Base-by-base conservation (phyloP, 2,329 filamentous ascomycete genomes). In the Scortechinia acanthostroma region DNA sequence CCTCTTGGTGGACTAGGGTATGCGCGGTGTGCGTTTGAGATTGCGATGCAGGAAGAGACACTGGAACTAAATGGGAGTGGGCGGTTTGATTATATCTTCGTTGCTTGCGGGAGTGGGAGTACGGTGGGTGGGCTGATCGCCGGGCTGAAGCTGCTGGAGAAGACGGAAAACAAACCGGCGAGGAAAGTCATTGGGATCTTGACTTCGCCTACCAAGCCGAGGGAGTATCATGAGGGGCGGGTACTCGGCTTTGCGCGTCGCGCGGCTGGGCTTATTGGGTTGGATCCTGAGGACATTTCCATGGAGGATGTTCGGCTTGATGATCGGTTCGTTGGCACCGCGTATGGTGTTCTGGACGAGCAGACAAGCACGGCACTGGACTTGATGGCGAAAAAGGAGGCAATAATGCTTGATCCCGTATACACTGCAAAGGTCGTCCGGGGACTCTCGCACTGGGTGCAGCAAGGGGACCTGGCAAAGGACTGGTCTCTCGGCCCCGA, bases 81-180 rank as follows among this genome's bases (percentile, higher is more conserved):
- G 3, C 47, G 48, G 17, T 62, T 61, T 33, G 60, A 62, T 48
- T 56, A 57, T 42, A 47, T 63, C 5, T 61, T 63, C 42, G 59
- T 63, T 15, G 59, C 60, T 2, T 61, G 58, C 43, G 60, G 59
- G 10, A 63, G 59, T 48, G 61, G 60, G 5, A 61, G 59, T 49
- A 63, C 60, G 10, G 45, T 61, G 10, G 59, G 53, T 0, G 61
- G 61, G 1, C 44, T 63, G 43, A 55, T 63, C 25, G 58, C 61
- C 1, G 61, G 61, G 3, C 58, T 63, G 22, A 59, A 56, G 22
- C 35, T 63, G 28, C 33, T 57, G n/a, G 55, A 61, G 33, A 57
- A 55, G 43, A 20, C 30, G 19, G 25, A 30, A 20, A 42, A n/a
- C 6, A 30, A 28, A 4, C 23, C 42, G 4, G n/a, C 49, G 14